Evolutionary conservation across 106 monocot genomes (phyloP), one percentile per base, ranked within the genome.

Genomic region (Vanilla planifolia): DNA sequence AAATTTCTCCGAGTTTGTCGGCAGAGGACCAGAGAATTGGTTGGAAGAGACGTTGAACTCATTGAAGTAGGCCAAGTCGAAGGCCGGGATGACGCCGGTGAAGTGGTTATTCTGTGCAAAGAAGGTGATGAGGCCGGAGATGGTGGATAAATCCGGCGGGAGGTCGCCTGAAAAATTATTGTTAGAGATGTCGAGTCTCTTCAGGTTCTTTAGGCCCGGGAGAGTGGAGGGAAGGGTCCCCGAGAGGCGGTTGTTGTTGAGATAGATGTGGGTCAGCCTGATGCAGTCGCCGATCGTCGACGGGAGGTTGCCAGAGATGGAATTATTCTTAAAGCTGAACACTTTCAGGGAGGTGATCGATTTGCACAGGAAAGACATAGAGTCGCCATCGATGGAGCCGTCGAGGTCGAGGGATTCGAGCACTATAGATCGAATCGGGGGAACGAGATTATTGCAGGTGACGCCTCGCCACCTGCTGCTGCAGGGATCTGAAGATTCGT

Each of bases 121-220:
- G 56, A 81, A 63, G 8, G 51, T 51, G 0, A 44, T 0, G 0
- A 81, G 68, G 8, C 76, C 71, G 1, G 72, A 64, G 43, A 72
- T 68, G 21, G 11, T 26, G 0, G 48, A 15, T 6, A 64, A n/a
- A 26, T 61, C 75, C 4, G 72, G 55, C 5, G 75, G 80, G 2
- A 81, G 41, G 33, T 60, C 46, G 16, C 72, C 76, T 41, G 67
- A 71, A 60, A 81, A 81, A 20, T 29, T 40, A 60, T 81, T 81
- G 36, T 46, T 25, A 7, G 71, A 72, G 10, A 76, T 30, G 61
- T 68, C 48, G 21, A 81, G 40, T 41, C 46, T 27, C 41, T 67
- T 67, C 33, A 81, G 51, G 53, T 68, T 68, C 0, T 46, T 58
- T 9, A 81, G 63, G 5, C 8, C 11, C 17, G 59, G 14, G 13